phyloP scores from a whole-genome alignment of 2,329 filamentous ascomycete species.

The Bipolaris oryzae region DNA sequence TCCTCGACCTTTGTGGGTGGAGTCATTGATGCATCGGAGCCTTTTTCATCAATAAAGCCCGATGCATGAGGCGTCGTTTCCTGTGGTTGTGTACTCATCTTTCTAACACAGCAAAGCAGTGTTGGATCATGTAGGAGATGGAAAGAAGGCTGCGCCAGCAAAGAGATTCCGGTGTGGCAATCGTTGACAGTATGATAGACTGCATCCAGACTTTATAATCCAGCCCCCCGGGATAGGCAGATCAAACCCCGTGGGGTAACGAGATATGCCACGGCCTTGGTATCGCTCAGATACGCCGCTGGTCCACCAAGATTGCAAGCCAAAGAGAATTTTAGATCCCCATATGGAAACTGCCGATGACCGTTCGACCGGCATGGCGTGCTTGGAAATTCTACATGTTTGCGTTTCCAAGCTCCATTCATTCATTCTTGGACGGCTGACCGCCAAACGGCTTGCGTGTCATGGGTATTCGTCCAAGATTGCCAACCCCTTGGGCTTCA shows the following conservation, averaged over 20 bases:
- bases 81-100: slow-evolving; percentile 6
- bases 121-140: neutral
- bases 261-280: slow-evolving; percentile 21
- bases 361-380: slow-evolving; percentile 15
- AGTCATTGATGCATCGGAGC: slow-evolving; percentile 17
- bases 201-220: slow-evolving; percentile 19
- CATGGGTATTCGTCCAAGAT: slow-evolving; percentile 7
- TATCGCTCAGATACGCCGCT: slow-evolving; percentile 17
- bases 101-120: slow-evolving; percentile 2
- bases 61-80: neutral
- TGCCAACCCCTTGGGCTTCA: slow-evolving; percentile 3
- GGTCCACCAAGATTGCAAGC: slow-evolving; percentile 10
- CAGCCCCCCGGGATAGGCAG: slow-evolving; percentile 3
- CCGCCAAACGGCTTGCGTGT: neutral
- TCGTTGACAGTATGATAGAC: slow-evolving; percentile 10
- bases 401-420: slow-evolving; percentile 5
- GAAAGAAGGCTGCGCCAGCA: neutral
- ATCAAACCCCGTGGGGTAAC: slow-evolving; percentile 19
- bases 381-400: slow-evolving; percentile 3
- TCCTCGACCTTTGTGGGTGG: slow-evolving; percentile 22
- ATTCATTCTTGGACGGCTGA: neutral
- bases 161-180: slow-evolving; percentile 3
- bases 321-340: neutral
- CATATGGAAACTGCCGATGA: slow-evolving; percentile 10
- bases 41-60: slow-evolving; percentile 19